Base-by-base conservation (phyloP, 768 basidiomycete species). In the Boletus tylopilopsis region DNA sequence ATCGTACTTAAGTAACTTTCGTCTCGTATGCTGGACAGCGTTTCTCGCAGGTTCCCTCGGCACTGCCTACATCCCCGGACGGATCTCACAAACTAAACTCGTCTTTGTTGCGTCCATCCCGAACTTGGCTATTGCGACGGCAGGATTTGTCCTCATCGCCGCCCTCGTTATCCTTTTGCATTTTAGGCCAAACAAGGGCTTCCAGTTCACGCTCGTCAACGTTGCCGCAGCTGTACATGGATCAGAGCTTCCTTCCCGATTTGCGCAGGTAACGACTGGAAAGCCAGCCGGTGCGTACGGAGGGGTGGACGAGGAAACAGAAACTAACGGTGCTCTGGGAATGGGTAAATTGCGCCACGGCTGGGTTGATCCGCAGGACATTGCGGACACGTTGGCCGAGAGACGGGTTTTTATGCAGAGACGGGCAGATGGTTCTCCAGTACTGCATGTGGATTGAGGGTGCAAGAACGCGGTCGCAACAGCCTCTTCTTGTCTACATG, bases 61-160 rank as follows among this genome's bases (percentile, higher is more conserved):
- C 12, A 58, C 51, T 0, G 54, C 67, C 2, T 58, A 66, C 30
- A 64, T 68, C 16, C 66, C 66, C 2, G 66, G 60, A 15, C 57
- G 58, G 3, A 30, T 67, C 15, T 58, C 64, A 1, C 19, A n/a
- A 15, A 35, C 50, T 4, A 42, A 57, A n/a, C 34, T 61, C 27
- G 42, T 67, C 21, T 68, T 67, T 23, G 59, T 56, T 2, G 44
- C 62, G 3, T 62, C 64, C 2, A 51, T 68, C 9, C 65, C 67
- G 0, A 55, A 63, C 54, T 53, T 68, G 47, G 59, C 53, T 0
- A 48, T 59, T 13, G 49, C 66, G 22, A 67, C 37, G 4, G 56
- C 44, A 4, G 37, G 67, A 16, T 61, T 67, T 30, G 56, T 6
- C 6, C 53, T 67, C 41, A 59, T 66, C 10, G 39, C 37, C 5